Conservation (phyloP, 2,329 filamentous ascomycete genomes). For the Scytalidium lignicola region DNA sequence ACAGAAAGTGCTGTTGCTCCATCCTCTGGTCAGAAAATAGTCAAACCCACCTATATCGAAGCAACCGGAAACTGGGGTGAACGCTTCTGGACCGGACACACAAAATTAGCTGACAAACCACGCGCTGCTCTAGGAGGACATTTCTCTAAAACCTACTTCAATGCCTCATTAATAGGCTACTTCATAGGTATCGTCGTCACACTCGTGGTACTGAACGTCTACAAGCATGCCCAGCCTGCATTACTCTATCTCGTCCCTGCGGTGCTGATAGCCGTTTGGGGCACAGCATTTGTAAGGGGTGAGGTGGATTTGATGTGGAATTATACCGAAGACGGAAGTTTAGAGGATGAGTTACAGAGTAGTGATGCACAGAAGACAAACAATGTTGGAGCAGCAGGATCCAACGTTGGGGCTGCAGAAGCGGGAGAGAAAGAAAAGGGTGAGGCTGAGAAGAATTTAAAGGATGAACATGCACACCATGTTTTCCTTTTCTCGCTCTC, state of each 20-base stretch:
- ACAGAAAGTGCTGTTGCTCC: conserved; percentile 23
- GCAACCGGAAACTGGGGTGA: conserved; percentile 78
- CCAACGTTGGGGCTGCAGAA: neutral
- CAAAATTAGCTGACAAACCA: conserved; percentile 22
- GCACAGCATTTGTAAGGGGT: conserved; percentile 64
- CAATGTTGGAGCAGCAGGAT: no score
- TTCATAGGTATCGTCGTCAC: conserved; percentile 71
- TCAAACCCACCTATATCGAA: conserved; percentile 44
- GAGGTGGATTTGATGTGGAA: conserved; percentile 73
- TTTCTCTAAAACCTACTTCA: conserved; percentile 85
- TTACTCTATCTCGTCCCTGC: conserved; percentile 88
- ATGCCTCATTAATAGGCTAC: conserved; percentile 72
- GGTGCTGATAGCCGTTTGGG: conserved; percentile 70
- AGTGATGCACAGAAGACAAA: no score
- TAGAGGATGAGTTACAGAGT: no score
- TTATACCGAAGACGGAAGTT: conserved; percentile 68
- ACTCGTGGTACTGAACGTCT: conserved; percentile 70
- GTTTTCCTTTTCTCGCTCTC: conserved; percentile 24
- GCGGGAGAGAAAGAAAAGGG: conserved; percentile 3
- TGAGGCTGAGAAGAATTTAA: conserved; percentile 3
- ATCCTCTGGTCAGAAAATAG: conserved; percentile 30
- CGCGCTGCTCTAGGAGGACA: conserved; percentile 22
- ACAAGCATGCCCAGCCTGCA: conserved; percentile 80
- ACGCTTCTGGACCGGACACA: conserved; percentile 62
- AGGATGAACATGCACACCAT: conserved; percentile 18